phyloP scores from a whole-genome alignment of 805 yeast species.

The Wickerhamomyces tratensis region DNA sequence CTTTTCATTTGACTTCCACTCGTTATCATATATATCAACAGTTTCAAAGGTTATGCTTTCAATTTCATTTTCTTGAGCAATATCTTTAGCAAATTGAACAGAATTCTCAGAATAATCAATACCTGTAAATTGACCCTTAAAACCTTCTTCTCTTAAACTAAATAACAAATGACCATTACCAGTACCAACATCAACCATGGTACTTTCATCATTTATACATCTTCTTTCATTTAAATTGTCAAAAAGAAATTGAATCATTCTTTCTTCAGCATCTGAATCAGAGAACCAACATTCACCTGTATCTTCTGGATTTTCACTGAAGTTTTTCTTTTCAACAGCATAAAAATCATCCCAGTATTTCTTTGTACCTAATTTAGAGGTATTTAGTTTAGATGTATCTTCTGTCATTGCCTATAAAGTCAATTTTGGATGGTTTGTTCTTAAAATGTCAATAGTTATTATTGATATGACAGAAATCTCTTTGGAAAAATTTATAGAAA shows the following conservation, averaged over 20 bases:
- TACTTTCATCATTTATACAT: constrained; percentile 20
- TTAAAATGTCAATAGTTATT: too few relatives aligned
- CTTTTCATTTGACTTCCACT: constrained; percentile 25
- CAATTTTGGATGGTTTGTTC: too few relatives aligned
- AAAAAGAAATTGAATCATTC: constrained; percentile 64
- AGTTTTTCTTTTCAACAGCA: constrained; percentile 61
- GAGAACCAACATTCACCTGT: constrained; percentile 97
- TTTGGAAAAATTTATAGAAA: too few relatives aligned
- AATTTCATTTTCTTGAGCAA: constrained; percentile 36
- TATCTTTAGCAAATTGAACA: constrained; percentile 59
- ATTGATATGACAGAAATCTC: too few relatives aligned
- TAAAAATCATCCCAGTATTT: constrained; percentile 91
- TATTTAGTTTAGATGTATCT: constrained; percentile 43
- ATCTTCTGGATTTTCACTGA: constrained; percentile 64
- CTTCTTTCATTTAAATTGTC: constrained; percentile 32
- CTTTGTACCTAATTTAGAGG: constrained; percentile 80
- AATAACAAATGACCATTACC: constrained; percentile 92
- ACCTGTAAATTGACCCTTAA: constrained; percentile 53
- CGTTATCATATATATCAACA: constrained; percentile 53
- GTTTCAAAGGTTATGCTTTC: constrained; percentile 41
- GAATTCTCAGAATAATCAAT: constrained; percentile 82
- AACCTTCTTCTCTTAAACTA: constrained; percentile 54
- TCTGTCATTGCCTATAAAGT: constrained; percentile 17
- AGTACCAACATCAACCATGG: constrained; percentile 79
- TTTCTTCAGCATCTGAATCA: constrained; percentile 87